Evolutionary conservation across 169 alveolate genomes (phyloP), one percentile per base, ranked within the genome.

Genomic region (Eimeria sp.): DNA sequence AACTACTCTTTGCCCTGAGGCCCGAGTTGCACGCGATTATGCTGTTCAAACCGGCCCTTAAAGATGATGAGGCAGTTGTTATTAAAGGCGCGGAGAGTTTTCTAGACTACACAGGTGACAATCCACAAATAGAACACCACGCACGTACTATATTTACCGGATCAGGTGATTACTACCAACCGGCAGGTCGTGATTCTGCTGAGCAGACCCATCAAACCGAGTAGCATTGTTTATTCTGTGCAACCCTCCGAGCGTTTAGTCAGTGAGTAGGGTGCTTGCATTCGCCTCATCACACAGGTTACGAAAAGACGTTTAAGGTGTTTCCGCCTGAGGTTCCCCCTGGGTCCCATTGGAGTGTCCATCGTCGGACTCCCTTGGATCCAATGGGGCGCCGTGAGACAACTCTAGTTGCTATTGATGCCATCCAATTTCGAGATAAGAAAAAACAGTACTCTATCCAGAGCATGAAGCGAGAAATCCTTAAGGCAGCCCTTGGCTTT

Each of bases 401-500:
- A 34, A 57, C 95, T 18, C 63, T 91, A 22, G 95, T 75, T 30
- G 95, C 76, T 5, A 73, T 91, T 11, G 95, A 91, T 58, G 95
- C 95, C 30, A 13, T 91, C n/a, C 25, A 30, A 4, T 45, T 78
- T 49, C 34, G 49, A 14, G 67, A 45, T 2, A 78, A 45, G 40
- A 22, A 73, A 54, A 54, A 14, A 57, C 95, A 91, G 34, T 91
- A 57, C 76, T 22, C 75, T 2, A 49, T 7, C n/a, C 49, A 54
- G 34, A 73, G 13, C 49, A 49, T 91, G 83, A 40, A 91, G 45
- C 34, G 95, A 40, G 95, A 91, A 67, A 27, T 91, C 83, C 54
- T 91, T 34, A 91, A 91, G 83, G 95, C 95, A 16, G 82, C 80
- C 27, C 65, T 91, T 16, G 95, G 95, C 78, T 91, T 91, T 72